Base-by-base conservation (phyloP, 768 basidiomycete genomes). In the Tricholoma terreum region DNA sequence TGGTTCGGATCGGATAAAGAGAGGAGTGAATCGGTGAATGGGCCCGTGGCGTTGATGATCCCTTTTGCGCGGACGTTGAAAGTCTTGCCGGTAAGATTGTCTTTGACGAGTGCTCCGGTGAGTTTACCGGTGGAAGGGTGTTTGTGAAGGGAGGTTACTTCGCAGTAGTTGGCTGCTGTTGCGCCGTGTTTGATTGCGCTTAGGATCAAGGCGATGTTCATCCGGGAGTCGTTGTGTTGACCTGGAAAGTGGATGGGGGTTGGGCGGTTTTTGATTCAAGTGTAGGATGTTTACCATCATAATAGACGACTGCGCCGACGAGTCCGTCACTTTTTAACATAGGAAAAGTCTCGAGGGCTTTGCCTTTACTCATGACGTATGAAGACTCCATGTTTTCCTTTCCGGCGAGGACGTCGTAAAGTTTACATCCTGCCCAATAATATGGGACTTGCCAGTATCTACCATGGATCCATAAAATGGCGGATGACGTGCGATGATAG, bases 381-480 rank as follows among this genome's bases (percentile, higher is more conserved):
- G 93, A 93, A 1, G 83, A 80, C 72, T 94, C 93, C 93, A 97
- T 97, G 71, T 98, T 98, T 71, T 97, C 92, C 71, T 90, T 89
- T 0, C 96, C 96, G 7, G 96, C 96, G 17, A 99, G 78, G 31
- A 97, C 38, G 69, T 99, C 96, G 75, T 99, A 99, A 78, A 98
- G 76, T 76, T 98, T 98, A 77, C 91, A 94, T 3, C 96, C 96
- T 2, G 85, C 86, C 77, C 84, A 94, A 72, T 97, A 98, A 73
- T 98, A 99, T 0, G 96, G 96, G 12, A 98, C 81, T 67, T 98
- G 94, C 94, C 95, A 98, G 71, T 93, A 95, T 59, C 89, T 90
- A 33, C 50, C 27, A 10, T 46, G 66, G 27, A 66, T 58, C 45
- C n/a, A n/a, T n/a, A 50, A 7, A 58, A 30, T 10, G n/a, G 17